Base-by-base conservation (phyloP, 352 stramenopile genomes). In the Pythium aristosporum region DNA sequence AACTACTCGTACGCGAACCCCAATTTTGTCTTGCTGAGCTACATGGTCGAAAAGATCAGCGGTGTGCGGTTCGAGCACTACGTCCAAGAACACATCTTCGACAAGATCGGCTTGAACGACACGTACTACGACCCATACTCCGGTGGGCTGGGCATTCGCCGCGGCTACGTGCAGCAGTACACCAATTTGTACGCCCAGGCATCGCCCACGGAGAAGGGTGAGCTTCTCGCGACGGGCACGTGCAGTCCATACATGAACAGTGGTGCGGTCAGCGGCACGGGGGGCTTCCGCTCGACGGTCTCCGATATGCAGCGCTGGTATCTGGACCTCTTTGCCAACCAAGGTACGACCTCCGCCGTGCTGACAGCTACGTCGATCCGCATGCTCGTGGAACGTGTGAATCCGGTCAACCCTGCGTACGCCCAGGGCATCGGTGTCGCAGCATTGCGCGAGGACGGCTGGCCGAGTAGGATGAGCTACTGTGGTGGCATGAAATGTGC, bases 1-100 rank as follows among this genome's bases (percentile, higher is more conserved):
- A 79, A 75, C 51, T 89, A 85, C 57, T 64, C 63, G 46, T 84
- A 85, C 51, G 46, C 75, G 0, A 73, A 87, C 55, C 64, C 76
- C 18, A 88, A 88, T 58, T 87, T 79, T 42, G 70, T 85, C 51
- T 16, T 89, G 43, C 57, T 88, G 15, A 72, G 77, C 20, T 89
- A 87, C 61, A 72, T 89, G 69, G 69, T 89, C 47, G 80, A 89
- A 64, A 86, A 80, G 54, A 50, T 89, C 18, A 89, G 80, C 57
- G 71, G 65, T 0, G 16, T 81, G 30, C 25, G 30, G 11, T 63
- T 85, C 25, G 66, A 65, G 23, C 50, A 65, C 25, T 89, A 89
- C 58, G 46, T 89, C 28, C 28, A 74, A 32, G 57, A 72, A 46
- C 65, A 78, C 23, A 67, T 89, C 60, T 74, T 79, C 28, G 13